A percentile compares a stretch with the other conserved stretches of the same genome.
Conservation (phyloP, 1,284 basidiomycete genomes). For the Austroboletus niveus region DNA sequence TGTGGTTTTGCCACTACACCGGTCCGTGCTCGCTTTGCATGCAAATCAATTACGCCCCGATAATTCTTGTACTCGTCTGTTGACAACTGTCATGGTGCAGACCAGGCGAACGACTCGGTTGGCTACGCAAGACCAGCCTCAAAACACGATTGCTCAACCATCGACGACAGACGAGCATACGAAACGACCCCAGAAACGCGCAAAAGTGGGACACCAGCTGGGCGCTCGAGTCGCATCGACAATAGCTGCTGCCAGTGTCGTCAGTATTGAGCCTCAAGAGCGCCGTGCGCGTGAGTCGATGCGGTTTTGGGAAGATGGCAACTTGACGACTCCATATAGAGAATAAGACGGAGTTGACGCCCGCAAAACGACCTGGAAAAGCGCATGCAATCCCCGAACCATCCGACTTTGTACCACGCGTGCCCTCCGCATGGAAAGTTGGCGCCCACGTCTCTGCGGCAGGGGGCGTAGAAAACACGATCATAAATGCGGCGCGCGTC, state of each 20-base stretch:
- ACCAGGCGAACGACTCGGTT: constrained; percentile 13
- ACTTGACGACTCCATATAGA: background rate
- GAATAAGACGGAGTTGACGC: background rate
- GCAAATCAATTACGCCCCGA: background rate
- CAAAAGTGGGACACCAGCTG: constrained; percentile 1
- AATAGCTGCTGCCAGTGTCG: background rate
- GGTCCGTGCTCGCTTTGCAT: background rate
- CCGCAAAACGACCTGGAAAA: constrained; percentile 8
- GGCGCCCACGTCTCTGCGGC: constrained; percentile 83
- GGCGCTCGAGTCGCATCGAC: background rate
- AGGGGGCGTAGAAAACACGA: constrained; percentile 74
- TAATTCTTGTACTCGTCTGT: background rate
- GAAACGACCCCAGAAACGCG: constrained; percentile 14
- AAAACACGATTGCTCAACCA: background rate
- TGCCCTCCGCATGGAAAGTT: constrained; percentile 55
- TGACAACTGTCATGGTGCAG: constrained; percentile 11
- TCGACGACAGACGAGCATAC: background rate
- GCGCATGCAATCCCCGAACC: constrained; percentile 1
- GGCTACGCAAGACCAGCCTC: background rate
- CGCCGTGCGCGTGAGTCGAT: constrained; percentile 12
- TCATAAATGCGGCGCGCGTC: constrained; percentile 70
- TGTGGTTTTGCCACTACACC: too few relatives aligned
- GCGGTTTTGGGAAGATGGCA: background rate
- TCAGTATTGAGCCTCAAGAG: background rate
- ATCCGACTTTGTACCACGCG: constrained; percentile 29